Percentiles rank a stretch among this genome's conserved stretches.
These are phyloP conservation scores for Neurospora sp. DNA, from an alignment of 495 filamentous ascomycete genomes.

Conservation along the genomic window DNA sequence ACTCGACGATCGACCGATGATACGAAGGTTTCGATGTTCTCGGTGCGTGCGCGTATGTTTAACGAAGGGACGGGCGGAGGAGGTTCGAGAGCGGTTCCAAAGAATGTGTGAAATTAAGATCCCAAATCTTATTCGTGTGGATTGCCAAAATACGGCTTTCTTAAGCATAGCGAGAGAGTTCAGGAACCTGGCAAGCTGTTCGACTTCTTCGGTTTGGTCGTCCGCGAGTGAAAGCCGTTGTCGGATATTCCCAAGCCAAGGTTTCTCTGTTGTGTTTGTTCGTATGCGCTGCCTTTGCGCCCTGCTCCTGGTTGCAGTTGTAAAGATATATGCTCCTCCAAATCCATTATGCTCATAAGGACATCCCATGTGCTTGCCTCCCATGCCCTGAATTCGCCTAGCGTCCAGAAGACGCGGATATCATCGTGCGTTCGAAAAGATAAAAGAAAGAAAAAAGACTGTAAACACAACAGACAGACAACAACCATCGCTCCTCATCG, in stretches of 20 bases:
- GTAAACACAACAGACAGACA: background rate
- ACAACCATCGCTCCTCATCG: background rate
- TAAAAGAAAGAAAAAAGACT: background rate
- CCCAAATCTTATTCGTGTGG: background rate
- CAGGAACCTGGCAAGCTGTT: background rate
- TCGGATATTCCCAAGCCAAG: background rate
- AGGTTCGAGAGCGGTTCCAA: background rate
- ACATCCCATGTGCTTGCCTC: background rate
- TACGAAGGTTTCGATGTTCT: background rate
- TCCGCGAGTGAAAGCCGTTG: background rate
- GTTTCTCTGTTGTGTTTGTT: background rate
- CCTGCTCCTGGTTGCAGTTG: background rate
- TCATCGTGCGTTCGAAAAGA: background rate
- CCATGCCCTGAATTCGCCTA: background rate
- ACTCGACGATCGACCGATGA: background rate
- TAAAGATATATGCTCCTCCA: background rate
- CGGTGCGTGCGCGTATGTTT: background rate
- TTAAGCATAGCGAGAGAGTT: background rate
- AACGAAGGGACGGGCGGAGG: background rate
- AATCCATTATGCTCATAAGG: background rate
- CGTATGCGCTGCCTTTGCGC: background rate
- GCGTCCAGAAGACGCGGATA: background rate
- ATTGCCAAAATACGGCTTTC: background rate
- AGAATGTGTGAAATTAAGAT: background rate
- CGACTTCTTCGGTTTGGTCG: background rate